Percentiles rank a stretch among this genome's conserved stretches.
Evolutionary conservation across 2,329 filamentous ascomycete genomes (phyloP).

Genomic region (Pyrenophora graminea): DNA sequence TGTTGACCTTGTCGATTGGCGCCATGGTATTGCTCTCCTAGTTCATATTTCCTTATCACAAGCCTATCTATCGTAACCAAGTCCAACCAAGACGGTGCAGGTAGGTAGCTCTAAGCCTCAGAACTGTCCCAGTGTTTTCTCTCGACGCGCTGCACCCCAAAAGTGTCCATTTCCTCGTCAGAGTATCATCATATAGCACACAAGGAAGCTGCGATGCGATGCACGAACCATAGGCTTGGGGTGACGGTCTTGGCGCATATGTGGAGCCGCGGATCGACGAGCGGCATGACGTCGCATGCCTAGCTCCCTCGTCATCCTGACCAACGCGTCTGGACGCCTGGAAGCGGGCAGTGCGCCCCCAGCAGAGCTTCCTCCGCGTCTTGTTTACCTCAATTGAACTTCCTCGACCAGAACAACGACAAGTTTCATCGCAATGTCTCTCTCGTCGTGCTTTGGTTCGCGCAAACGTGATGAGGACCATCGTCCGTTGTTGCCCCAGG

Average conservation of each 20-base stretch:
- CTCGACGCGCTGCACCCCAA: too few relatives aligned
- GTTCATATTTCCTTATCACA: neutral
- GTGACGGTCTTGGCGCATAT: conserved; percentile 7
- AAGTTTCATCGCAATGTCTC: conserved; percentile 51
- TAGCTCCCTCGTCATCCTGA: conserved; percentile 13
- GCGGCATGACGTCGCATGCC: conserved; percentile 13
- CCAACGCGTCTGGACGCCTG: conserved; percentile 7
- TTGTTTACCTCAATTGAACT: conserved; percentile 5
- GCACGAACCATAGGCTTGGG: conserved; percentile 2
- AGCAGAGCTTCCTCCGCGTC: neutral
- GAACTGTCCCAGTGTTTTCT: too few relatives aligned
- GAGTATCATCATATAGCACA: neutral
- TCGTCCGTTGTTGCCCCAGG: conserved; percentile 72
- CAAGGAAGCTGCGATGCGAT: neutral
- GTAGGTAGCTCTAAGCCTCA: too few relatives aligned
- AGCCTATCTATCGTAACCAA: too few relatives aligned
- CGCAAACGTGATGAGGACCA: conserved; percentile 65
- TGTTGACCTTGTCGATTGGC: neutral
- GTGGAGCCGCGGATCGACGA: conserved; percentile 14
- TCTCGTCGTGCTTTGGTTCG: conserved; percentile 65
- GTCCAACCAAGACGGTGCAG: too few relatives aligned
- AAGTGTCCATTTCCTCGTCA: too few relatives aligned
- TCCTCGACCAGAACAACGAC: neutral
- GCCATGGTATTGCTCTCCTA: neutral
- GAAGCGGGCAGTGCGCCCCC: conserved; percentile 5